Evolutionary conservation across 257 asterid genomes (phyloP), one percentile per base, ranked within the genome.

Genomic region (Solanum piurae): DNA sequence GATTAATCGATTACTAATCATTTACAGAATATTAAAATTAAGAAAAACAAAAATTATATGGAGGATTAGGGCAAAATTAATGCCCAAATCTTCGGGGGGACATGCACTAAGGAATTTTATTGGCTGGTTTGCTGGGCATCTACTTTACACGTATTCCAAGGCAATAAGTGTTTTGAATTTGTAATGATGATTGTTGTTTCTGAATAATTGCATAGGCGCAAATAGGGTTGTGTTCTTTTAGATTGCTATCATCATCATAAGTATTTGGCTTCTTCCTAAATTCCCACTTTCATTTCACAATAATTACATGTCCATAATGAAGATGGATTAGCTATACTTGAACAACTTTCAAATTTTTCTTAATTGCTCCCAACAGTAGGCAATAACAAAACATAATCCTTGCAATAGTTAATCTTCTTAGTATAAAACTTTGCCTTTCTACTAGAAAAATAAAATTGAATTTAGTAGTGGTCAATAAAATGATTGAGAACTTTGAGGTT

Each of bases 131-230:
- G 42, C 64, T 66, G 77, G 68, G 83, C 83, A 86, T 73, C 25
- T 38, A 11, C 93, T 92, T 90, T 92, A 87, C 94, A 92, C 94
- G 93, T 90, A 86, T 86, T 89, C 88, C 90, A 93, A 91, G 52
- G 90, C 88, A 88, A 89, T 46, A 25, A 82, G 88, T 85, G 80
- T 86, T 88, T 88, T 90, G 92, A 86, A 85, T 33, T 72, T 23
- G 83, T 38, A 18, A 89, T 90, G 92, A 92, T 93, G 92, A 93
- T 94, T 91, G 92, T 94, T 92, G 92, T 89, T 46, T 83, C 84
- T 83, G 86, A 87, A 90, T 87, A 68, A 77, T 42, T n/a, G 75
- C 86, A 87, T 89, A 88, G 71, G 85, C 90, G 89, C 89, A 85
- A 87, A 60, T 88, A 29, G 34, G 87, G 85, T 86, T 89, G 86